Conservation (phyloP, 192 early-diverging fungal genomes). For the Chytriomyces sp. region DNA sequence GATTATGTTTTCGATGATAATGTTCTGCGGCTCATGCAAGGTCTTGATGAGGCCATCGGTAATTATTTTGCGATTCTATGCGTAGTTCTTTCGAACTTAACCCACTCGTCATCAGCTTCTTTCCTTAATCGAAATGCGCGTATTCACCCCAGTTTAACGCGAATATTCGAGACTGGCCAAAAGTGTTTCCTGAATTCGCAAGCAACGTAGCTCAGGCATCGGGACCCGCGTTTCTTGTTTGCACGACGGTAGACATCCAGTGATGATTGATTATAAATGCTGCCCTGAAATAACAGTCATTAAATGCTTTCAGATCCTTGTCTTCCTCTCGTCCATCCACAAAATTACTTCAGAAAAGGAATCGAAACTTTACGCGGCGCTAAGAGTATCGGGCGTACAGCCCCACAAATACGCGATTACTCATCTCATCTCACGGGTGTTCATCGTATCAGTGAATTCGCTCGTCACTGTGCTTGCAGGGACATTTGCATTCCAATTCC, state of each 20-base stretch:
- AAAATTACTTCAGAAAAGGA: constrained; percentile 68
- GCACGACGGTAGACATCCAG: constrained; percentile 16
- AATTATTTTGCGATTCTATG: not conserved
- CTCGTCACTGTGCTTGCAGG: constrained; percentile 58
- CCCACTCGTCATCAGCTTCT: not conserved
- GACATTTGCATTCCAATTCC: constrained; percentile 55
- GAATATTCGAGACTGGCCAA: constrained; percentile 61
- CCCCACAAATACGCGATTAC: constrained; percentile 59
- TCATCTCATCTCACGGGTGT: constrained; percentile 51
- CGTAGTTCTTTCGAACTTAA: not conserved
- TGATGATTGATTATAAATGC: too few species aligned
- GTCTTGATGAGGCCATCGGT: constrained; percentile 68
- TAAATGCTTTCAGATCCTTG: constrained; percentile 27
- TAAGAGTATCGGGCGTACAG: constrained; percentile 67
- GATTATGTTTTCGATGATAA: constrained; percentile 58
- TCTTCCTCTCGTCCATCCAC: constrained; percentile 55
- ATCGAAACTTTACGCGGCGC: constrained; percentile 55
- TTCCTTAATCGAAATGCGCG: constrained; percentile 28
- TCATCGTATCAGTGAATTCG: constrained; percentile 53
- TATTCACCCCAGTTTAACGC: constrained; percentile 39
- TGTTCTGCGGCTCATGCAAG: constrained; percentile 57
- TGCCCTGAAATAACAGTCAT: not conserved
- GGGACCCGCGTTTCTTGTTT: constrained; percentile 51
- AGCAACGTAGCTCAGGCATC: constrained; percentile 61
- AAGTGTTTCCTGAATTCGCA: constrained; percentile 46